A percentile compares a stretch with the other conserved stretches of the same genome.
Conservation (phyloP, 371 early-diverging fungal genomes). For the Entomophthora muscae region DNA sequence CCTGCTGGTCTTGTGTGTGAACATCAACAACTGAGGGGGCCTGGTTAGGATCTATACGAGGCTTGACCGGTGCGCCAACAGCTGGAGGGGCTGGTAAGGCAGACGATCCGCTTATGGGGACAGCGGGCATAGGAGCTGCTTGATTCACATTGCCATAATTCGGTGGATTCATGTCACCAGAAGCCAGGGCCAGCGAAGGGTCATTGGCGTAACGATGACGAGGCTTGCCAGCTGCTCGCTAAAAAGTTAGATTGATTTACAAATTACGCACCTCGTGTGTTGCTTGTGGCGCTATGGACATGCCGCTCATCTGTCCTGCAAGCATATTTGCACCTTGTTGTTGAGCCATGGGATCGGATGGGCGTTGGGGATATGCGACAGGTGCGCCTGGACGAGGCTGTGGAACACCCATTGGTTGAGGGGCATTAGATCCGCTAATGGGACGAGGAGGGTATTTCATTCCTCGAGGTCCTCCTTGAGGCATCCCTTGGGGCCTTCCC, state of each 20-base stretch:
- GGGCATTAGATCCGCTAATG: neutral
- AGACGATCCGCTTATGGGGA: neutral
- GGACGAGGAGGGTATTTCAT: neutral
- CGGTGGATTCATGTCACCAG: neutral
- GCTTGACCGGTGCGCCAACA: conserved; percentile 21
- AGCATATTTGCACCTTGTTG: neutral
- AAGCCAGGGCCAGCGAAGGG: neutral
- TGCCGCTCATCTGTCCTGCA: neutral
- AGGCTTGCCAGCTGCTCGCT: neutral
- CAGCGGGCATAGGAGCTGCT: neutral
- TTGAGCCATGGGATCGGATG: neutral
- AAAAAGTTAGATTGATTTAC: neutral
- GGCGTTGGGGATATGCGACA: neutral
- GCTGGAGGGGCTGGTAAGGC: neutral
- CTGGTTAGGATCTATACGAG: conserved; percentile 79
- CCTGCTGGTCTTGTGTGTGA: conserved; percentile 54
- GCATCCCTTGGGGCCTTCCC: neutral
- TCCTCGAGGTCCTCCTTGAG: neutral
- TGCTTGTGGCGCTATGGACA: neutral
- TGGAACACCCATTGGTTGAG: neutral
- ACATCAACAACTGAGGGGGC: conserved; percentile 80
- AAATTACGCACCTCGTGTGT: neutral
- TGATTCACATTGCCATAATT: neutral
- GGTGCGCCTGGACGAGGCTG: neutral
- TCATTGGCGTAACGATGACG: conserved; percentile 6